Base-by-base conservation (phyloP, 768 basidiomycete species). In the Lyophyllum shimeji region DNA sequence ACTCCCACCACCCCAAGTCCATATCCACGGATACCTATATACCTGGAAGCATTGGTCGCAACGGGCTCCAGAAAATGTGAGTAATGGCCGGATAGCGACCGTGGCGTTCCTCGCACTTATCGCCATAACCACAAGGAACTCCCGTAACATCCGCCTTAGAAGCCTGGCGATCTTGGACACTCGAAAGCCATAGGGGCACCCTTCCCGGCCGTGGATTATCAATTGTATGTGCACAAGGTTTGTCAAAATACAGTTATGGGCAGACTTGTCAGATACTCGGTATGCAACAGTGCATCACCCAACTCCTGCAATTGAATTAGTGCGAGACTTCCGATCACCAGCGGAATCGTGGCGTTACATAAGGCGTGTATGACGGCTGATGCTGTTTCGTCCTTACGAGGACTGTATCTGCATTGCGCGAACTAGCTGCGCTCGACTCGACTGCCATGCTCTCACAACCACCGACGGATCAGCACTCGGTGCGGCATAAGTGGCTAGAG, bases 391-490 rank as follows among this genome's bases (percentile, higher is more conserved):
- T 17, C 25, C 43, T 44, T 24, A n/a, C 7, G 20, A 15, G 21
- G 6, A 44, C n/a, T n/a, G n/a, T 44, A 44, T 23, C 11, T 23
- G 21, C 21, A 23, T 23, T 23, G 21, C n/a, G 20, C 40, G 23
- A 11, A 15, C 20, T 9, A 40, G 13, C n/a, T n/a, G n/a, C 8
- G 34, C 39, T 7, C 15, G 39, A 18, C 37, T 49, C 29, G 4
- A 20, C 47, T 37, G 18, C 37, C 31, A 40, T n/a, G 12, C 17
- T 6, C 18, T n/a, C 40, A 27, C n/a, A 44, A 50, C 55, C 55
- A 56, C 24, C 51, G 51, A 43, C 49, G 50, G 49, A 51, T 46
- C 42, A 43, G 20, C 13, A 24, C 34, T 53, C 12, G 37, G 27
- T 29, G 6, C 20, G 12, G 47, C 29, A 37, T 13, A 37, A 37